Percentiles rank a stretch among this genome's conserved stretches.
Conservation (phyloP, 2,329 filamentous ascomycete species). For the Capronia coronata region DNA sequence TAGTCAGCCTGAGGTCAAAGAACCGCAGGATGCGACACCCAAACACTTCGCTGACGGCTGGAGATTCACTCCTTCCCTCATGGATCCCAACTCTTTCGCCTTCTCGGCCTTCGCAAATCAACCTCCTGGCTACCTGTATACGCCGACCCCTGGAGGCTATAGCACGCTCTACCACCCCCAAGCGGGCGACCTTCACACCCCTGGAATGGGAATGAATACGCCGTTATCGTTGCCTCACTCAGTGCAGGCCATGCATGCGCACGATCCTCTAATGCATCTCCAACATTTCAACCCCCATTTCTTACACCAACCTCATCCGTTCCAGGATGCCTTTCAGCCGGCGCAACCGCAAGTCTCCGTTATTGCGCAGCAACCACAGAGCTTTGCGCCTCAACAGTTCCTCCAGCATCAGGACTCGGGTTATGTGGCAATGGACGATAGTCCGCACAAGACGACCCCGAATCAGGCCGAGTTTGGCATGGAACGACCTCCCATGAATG, state of each 20-base stretch:
- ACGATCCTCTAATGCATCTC: conserved; percentile 57
- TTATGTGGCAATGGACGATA: conserved; percentile 70
- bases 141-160: conserved; percentile 73
- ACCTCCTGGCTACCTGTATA: conserved; percentile 70
- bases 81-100: conserved; percentile 77
- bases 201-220: conserved; percentile 66
- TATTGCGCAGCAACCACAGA: conserved; percentile 46
- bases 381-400: conserved; percentile 49
- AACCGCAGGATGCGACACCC: conserved; percentile 76
- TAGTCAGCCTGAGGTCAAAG: conserved; percentile 53
- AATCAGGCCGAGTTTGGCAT: conserved; percentile 21
- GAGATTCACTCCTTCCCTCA: conserved; percentile 79
- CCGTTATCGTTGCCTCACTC: conserved; percentile 71
- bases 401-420: conserved; percentile 66
- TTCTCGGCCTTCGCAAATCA: conserved; percentile 76
- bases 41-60: conserved; percentile 73
- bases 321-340: conserved; percentile 23
- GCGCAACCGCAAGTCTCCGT: conserved; percentile 21
- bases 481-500: conserved; percentile 19
- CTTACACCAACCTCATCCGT: conserved; percentile 28
- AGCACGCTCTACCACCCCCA: conserved; percentile 76
- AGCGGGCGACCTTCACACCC: conserved; percentile 81
- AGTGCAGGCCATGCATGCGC: conserved; percentile 57
- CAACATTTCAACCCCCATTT: conserved; percentile 57
- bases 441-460: conserved; percentile 47